Evolutionary conservation across 257 asterid genomes (phyloP).

Genomic region (Jasminum sambac): DNA sequence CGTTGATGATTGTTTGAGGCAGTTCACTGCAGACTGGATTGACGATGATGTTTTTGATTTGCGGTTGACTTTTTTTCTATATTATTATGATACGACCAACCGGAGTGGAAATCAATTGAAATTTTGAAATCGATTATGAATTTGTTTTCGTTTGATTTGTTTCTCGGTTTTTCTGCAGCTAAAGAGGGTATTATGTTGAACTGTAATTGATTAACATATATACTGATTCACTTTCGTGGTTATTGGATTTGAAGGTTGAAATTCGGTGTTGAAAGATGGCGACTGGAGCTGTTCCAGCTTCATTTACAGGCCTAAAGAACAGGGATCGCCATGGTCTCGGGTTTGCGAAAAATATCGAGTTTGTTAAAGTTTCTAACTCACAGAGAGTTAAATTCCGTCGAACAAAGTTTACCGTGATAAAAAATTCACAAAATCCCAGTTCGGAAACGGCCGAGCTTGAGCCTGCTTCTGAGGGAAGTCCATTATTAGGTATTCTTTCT

Average conservation of each 20-base stretch:
- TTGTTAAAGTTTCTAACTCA: conserved; percentile 61
- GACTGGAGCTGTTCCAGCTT: conserved; percentile 78
- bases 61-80: conserved; percentile 19
- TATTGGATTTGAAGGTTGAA: conserved; percentile 35
- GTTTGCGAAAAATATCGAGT: conserved; percentile 62
- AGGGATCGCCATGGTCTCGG: conserved; percentile 59
- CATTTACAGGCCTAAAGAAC: conserved; percentile 69
- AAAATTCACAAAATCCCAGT: conserved; percentile 62
- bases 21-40: neutral
- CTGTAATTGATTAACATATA: neutral
- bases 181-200: neutral
- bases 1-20: neutral
- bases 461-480: conserved; percentile 96
- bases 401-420: conserved; percentile 60
- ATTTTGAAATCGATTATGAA: neutral
- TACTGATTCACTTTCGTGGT: conserved; percentile 15
- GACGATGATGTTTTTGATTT: neutral
- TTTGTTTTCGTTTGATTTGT: neutral
- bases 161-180: neutral
- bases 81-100: conserved; percentile 7
- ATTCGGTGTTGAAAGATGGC: conserved; percentile 59
- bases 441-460: conserved; percentile 85
- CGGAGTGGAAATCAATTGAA: conserved; percentile 5
- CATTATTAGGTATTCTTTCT: conserved; percentile 62
- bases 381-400: conserved; percentile 69